Conservation (phyloP, 1,139 yeast genomes). For the Sugiyamaella grinbergsii region DNA sequence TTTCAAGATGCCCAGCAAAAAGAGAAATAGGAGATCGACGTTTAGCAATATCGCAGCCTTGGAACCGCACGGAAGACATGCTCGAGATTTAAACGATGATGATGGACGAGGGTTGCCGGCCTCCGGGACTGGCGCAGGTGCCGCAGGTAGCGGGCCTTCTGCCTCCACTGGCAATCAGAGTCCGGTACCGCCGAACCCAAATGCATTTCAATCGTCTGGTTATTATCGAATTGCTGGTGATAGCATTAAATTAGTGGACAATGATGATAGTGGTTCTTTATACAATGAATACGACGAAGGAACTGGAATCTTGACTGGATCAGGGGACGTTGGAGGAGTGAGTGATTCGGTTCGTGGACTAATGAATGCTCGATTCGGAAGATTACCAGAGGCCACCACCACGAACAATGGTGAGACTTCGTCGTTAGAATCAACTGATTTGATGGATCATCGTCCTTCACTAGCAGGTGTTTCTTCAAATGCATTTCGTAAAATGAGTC, state of each 20-base stretch:
- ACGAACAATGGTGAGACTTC: constrained; percentile 11
- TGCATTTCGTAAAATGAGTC: constrained; percentile 13
- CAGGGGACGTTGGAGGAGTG: not conserved
- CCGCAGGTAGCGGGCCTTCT: not conserved
- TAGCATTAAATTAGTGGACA: constrained; percentile 25
- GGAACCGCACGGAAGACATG: constrained; percentile 31
- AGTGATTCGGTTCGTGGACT: not conserved
- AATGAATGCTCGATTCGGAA: constrained; percentile 3
- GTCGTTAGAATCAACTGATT: constrained; percentile 21
- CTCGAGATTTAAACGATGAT: constrained; percentile 6
- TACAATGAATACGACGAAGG: constrained; percentile 17
- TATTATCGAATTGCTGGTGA: constrained; percentile 10
- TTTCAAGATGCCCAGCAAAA: constrained; percentile 14
- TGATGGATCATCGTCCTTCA: constrained; percentile 27
- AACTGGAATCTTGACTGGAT: not conserved
- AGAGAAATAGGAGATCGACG: constrained; percentile 27
- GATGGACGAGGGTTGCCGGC: not conserved
- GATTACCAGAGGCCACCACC: constrained; percentile 2
- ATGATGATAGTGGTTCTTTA: constrained; percentile 23
- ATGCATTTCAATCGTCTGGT: constrained; percentile 15
- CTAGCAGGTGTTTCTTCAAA: constrained; percentile 15
- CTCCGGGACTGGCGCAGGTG: not conserved
- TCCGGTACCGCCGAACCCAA: constrained; percentile 4
- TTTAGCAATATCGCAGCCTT: constrained; percentile 31
- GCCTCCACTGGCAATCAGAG: constrained; percentile 10